Evolutionary conservation across 2,329 filamentous ascomycete species (phyloP).

Genomic region (Dactylellina parvicollis): DNA sequence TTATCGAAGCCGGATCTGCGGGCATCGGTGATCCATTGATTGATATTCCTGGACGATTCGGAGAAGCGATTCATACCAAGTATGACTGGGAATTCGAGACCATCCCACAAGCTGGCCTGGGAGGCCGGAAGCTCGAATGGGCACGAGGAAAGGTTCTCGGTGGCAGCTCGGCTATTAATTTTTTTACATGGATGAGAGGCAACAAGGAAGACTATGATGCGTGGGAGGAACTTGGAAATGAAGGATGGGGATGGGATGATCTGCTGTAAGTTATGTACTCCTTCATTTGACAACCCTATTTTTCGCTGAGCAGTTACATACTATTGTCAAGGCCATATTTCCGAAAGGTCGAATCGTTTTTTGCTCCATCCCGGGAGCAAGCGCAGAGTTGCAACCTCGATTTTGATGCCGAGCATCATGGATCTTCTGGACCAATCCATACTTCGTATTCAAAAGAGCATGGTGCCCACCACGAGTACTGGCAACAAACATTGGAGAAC

Average conservation of each 20-base stretch:
- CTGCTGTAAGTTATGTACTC: conserved; percentile 58
- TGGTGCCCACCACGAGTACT: conserved; percentile 63
- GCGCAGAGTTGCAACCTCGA: conserved; percentile 33
- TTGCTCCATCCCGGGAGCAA: conserved; percentile 18
- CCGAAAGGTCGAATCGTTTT: conserved; percentile 49
- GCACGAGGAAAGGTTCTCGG: conserved; percentile 58
- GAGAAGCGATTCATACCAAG: conserved; percentile 41
- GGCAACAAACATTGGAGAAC: conserved; percentile 63
- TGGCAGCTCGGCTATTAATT: conserved; percentile 60
- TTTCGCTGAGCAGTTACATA: not conserved
- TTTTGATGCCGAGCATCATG: conserved; percentile 36
- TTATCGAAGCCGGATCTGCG: conserved; percentile 40
- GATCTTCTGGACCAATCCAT: conserved; percentile 36
- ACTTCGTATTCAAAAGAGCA: conserved; percentile 59
- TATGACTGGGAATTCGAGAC: conserved; percentile 51
- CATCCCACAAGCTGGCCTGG: conserved; percentile 27
- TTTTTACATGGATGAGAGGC: conserved; percentile 62
- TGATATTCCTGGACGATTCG: conserved; percentile 37
- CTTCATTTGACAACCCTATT: no score
- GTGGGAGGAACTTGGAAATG: conserved; percentile 70
- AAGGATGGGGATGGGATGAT: conserved; percentile 69
- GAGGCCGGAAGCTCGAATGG: conserved; percentile 38
- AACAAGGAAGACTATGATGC: conserved; percentile 66
- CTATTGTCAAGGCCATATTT: conserved; percentile 39
- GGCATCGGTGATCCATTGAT: conserved; percentile 40